These are phyloP conservation scores for Colletotrichum sp. DNA, from an alignment of 2,329 filamentous ascomycete species.

Conservation along the genomic window DNA sequence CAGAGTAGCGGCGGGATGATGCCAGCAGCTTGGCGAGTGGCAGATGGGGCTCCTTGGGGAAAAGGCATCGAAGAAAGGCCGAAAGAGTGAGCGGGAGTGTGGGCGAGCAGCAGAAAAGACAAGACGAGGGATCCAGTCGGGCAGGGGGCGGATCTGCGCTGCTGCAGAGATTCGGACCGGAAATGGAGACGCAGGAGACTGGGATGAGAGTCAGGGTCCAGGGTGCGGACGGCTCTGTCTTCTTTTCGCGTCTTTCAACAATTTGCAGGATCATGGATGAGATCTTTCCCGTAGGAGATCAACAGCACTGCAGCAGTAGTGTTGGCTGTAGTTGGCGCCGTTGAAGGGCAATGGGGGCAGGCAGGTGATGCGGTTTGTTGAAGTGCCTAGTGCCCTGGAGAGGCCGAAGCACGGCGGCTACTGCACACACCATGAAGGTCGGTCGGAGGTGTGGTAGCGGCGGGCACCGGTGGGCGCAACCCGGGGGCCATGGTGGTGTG, in stretches of 20 bases:
- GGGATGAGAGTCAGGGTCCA: slow-evolving; percentile 9
- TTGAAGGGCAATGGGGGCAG: neutral
- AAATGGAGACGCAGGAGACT: neutral
- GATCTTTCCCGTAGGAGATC: neutral
- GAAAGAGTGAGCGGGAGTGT: slow-evolving; percentile 11
- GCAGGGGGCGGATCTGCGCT: neutral
- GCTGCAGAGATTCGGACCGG: neutral
- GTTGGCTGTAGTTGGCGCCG: neutral
- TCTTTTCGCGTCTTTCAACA: neutral
- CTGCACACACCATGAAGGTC: neutral
- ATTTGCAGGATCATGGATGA: neutral
- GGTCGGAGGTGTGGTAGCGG: neutral
- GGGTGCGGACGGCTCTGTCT: neutral
- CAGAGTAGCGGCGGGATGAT: neutral
- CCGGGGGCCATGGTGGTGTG: neutral
- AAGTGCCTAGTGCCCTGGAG: neutral
- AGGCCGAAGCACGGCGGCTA: neutral
- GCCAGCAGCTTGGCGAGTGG: neutral
- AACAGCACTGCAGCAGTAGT: neutral
- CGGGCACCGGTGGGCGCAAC: neutral
- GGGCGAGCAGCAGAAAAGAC: neutral
- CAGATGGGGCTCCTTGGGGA: neutral
- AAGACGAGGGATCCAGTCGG: neutral
- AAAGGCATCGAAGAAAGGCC: slow-evolving; percentile 12
- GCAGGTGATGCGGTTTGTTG: neutral